Conservation (phyloP, 2,329 filamentous ascomycete genomes). For the Penicillium sp. region DNA sequence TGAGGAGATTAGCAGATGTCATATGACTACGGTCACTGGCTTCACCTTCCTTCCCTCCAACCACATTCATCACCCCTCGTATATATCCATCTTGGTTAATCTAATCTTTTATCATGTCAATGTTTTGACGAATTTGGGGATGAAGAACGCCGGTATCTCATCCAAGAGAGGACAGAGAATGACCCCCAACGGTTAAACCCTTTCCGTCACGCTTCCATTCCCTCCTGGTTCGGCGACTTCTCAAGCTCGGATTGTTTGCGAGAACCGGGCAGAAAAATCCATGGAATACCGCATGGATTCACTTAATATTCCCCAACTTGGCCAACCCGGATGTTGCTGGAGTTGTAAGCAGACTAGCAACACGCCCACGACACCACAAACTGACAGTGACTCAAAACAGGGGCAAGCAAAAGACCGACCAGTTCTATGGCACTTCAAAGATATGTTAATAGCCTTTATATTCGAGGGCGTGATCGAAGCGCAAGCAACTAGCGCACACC, state of each 20-base stretch:
- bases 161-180: neutral
- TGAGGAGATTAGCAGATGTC: neutral
- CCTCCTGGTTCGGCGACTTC: too few species aligned
- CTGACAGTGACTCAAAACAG: neutral
- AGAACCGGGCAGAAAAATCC: neutral
- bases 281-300: too few species aligned
- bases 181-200: neutral
- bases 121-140: neutral
- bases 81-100: neutral
- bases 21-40: neutral
- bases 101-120: neutral
- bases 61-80: neutral
- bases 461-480: neutral
- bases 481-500: neutral
- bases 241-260: neutral
- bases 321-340: neutral
- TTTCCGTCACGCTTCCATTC: too few species aligned
- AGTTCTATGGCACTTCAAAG: neutral
- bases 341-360: neutral
- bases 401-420: too few species aligned
- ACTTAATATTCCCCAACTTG: neutral
- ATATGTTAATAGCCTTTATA: neutral
- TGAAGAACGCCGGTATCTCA: neutral
- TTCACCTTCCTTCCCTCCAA: neutral
- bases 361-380: neutral